Evolutionary conservation across 495 filamentous ascomycete species (phyloP), one percentile per base, ranked within the genome.

Genomic region (Tuber microsphaerosporum): DNA sequence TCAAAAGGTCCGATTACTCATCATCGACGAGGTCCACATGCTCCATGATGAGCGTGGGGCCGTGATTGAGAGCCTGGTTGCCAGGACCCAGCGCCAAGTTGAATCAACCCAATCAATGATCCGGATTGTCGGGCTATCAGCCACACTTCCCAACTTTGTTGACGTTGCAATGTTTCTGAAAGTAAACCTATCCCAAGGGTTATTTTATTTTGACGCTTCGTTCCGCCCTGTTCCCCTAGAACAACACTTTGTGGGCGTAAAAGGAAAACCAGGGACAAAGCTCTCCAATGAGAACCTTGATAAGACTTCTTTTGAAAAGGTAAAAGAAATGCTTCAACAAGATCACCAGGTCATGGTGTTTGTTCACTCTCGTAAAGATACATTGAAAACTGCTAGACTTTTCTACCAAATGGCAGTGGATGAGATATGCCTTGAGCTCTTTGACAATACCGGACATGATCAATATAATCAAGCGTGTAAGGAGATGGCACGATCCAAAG

Each of bases 21-120:
- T 99, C 78, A 97, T 99, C 81, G 95, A 99, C 84, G 95, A 99
- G 85, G 95, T 99, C 2, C 95, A 99, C 80, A 99, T 99, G 95
- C 90, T 99, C 78, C 95, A 99, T 81, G 95, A 99, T 82, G 95
- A 97, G 82, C 90, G 95, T 81, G 95, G 95, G 80, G 93, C 95
- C 9, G 96, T 99, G 17, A 87, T 99, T 71, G 95, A 99, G 82
- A 97, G 93, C 9, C 85, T 99, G 71, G 95, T 98, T 26, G 95
- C 95, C 8, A 89, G 95, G 70, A 99, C 95, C 1, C 90, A 97
- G 85, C 88, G 95, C 69, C 95, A 99, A 79, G 95, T 99, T 0
- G 95, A 99, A 84, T 97, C 94, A 83, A 97, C 96, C 0, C 95
- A 99, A 84, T 97, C 92, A 0, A 88, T 99, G 72, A 99, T 99